phyloP scores from a whole-genome alignment of 2,329 filamentous ascomycete species.

The Penicillium hesseltinei region DNA sequence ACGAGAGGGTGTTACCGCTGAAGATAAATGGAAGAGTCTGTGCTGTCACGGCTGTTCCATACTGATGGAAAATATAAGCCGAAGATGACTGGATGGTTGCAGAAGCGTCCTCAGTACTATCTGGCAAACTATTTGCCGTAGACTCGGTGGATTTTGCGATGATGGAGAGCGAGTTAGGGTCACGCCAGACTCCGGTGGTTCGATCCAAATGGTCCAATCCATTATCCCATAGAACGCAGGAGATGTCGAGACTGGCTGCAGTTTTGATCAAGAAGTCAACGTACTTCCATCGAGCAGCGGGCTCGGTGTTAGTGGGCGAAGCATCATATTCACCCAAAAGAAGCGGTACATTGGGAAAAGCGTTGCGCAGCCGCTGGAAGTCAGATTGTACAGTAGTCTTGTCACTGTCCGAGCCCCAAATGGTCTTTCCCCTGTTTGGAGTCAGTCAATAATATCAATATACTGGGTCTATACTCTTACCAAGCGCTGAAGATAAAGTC shows the following conservation, averaged over 20 bases:
- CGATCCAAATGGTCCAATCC: slow-evolving; percentile 57
- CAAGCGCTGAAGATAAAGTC: slow-evolving; percentile 33
- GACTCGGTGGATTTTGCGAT: slow-evolving; percentile 47
- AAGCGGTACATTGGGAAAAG: slow-evolving; percentile 56
- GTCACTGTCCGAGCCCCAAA: slow-evolving; percentile 57
- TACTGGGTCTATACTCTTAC: slow-evolving; percentile 9
- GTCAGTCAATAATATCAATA: slow-evolving; percentile 39
- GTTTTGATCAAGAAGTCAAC: slow-evolving; percentile 54
- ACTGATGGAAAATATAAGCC: slow-evolving; percentile 56
- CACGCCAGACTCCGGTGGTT: slow-evolving; percentile 50
- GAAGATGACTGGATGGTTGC: slow-evolving; percentile 50
- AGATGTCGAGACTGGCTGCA: slow-evolving; percentile 50
- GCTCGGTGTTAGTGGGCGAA: slow-evolving; percentile 51
- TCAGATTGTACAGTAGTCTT: slow-evolving; percentile 52
- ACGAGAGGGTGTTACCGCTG: slow-evolving; percentile 54
- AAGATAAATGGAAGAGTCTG: slow-evolving; percentile 51
- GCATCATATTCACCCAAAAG: slow-evolving; percentile 60
- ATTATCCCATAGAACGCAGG: slow-evolving; percentile 60
- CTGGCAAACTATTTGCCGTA: slow-evolving; percentile 51
- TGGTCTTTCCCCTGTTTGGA: slow-evolving; percentile 57
- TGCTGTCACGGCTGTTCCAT: slow-evolving; percentile 44
- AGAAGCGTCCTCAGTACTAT: slow-evolving; percentile 51
- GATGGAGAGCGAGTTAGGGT: slow-evolving; percentile 50
- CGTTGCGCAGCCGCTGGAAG: slow-evolving; percentile 51
- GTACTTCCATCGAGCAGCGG: slow-evolving; percentile 58